Base-by-base conservation (phyloP, 2,329 filamentous ascomycete genomes). In the Trichoderma atrobrunneum region DNA sequence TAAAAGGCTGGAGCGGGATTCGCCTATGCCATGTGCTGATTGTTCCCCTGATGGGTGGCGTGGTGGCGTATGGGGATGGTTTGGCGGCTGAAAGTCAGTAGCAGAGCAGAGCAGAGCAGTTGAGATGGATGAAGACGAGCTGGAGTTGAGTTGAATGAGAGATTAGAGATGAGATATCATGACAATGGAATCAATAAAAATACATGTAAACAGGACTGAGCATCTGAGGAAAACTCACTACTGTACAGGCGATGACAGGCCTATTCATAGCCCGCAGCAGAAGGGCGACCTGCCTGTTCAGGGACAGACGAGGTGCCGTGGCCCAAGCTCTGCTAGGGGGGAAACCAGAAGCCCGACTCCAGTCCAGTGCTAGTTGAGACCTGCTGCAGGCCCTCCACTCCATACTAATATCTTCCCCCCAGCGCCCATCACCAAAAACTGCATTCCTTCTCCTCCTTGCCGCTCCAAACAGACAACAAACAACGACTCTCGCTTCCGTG, bases 21-120 rank as follows among this genome's bases (percentile, higher is more conserved):
- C 60, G 56, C 36, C 57, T 61, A 21, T 68, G 59, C 59, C 59
- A 62, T 62, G 59, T 65, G 65, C 65, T 68, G 65, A 24, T 69
- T 24, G 32, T 34, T 32, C 66, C 66, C 66, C 54, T 61, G 66
- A 69, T 69, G 28, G 26, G 66, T 69, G 56, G 66, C 66, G 66
- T 61, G 56, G 66, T 69, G 66, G 66, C 66, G 66, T 36, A 30
- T 62, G 66, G 66, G 66, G 64, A 54, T 24, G 32, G 48, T 36
- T 65, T 65, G 62, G 34, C 32, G 34, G 36, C 48, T 54, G 48
- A 54, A 54, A 51, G 43, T 43, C n/a, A 51, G 39, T 39, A 43
- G 39, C 18, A 51, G 43, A 51, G 43, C 43, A 36, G 34, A 63
- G 36, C 30, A 32, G n/a, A n/a, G n/a, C n/a, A n/a, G n/a, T n/a